Conservation (phyloP, 352 stramenopile genomes). For the Phytophthora hybrid region DNA sequence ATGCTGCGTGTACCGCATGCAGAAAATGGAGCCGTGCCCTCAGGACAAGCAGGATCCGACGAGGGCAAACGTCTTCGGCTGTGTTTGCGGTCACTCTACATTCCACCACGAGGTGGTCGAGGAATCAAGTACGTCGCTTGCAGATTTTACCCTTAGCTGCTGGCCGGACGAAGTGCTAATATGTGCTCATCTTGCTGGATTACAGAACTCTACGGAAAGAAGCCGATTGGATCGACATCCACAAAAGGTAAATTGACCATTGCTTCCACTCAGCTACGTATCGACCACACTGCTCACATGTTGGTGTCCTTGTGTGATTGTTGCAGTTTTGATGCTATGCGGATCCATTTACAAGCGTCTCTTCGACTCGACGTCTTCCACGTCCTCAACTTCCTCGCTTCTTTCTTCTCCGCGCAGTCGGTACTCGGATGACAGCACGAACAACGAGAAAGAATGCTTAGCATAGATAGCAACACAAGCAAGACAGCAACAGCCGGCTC, state of each 20-base stretch:
- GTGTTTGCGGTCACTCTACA: slow-evolving; percentile 78
- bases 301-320: background rate
- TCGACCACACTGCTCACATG: slow-evolving; percentile 12
- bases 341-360: slow-evolving; percentile 76
- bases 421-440: slow-evolving; percentile 60
- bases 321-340: slow-evolving; percentile 72
- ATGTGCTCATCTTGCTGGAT: background rate
- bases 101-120: slow-evolving; percentile 82
- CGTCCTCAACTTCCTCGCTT: slow-evolving; percentile 48
- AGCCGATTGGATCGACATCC: slow-evolving; percentile 57
- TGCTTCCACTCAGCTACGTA: background rate
- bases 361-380: slow-evolving; percentile 65
- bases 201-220: slow-evolving; percentile 77
- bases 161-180: slow-evolving; percentile 14
- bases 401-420: slow-evolving; percentile 54
- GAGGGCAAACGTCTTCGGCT: slow-evolving; percentile 47
- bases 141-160: background rate
- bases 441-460: slow-evolving; percentile 60
- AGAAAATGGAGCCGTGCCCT: slow-evolving; percentile 40
- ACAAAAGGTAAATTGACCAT: slow-evolving; percentile 55
- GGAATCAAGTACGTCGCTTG: slow-evolving; percentile 65
- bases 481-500: slow-evolving; percentile 22
- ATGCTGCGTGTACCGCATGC: slow-evolving; percentile 75
- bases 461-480: slow-evolving; percentile 42
- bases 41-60: slow-evolving; percentile 42